These are phyloP conservation scores for Botrytis galanthina DNA, from an alignment of 2,329 filamentous ascomycete species.

Conservation along the genomic window DNA sequence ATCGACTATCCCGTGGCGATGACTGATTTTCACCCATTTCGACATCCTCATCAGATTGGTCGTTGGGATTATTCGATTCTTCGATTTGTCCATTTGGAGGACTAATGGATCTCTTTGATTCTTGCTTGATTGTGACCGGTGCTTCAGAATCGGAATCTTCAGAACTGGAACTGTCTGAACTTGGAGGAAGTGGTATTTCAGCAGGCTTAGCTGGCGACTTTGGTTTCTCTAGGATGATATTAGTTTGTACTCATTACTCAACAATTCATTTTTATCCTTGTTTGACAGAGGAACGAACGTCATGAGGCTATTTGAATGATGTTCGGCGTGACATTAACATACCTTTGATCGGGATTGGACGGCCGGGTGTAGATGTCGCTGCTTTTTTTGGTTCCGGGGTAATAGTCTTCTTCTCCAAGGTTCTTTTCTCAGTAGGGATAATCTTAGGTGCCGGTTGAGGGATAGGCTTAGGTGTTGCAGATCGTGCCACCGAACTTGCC, in stretches of 20 bases:
- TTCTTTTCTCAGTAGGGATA: background rate
- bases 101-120: background rate
- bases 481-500: background rate
- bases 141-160: conserved; percentile 23
- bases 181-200: conserved; percentile 5
- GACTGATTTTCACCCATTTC: conserved; percentile 29
- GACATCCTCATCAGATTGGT: conserved; percentile 20
- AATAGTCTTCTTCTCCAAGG: background rate
- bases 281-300: background rate
- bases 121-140: conserved; percentile 10
- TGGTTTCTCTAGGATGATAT: conserved; percentile 8
- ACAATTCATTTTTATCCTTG: background rate
- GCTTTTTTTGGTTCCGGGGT: conserved; percentile 7
- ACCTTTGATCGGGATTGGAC: conserved; percentile 2
- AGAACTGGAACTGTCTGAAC: conserved; percentile 5
- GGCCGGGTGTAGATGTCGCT: background rate
- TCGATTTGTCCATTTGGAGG: background rate
- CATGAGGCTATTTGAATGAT: background rate
- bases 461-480: conserved; percentile 13
- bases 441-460: background rate
- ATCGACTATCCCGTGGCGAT: conserved; percentile 34
- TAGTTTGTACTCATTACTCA: background rate
- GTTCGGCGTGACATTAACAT: background rate
- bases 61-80: background rate
- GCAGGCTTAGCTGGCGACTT: conserved; percentile 6